Base-by-base conservation (phyloP, 768 basidiomycete genomes). In the Tulasnella sp. region DNA sequence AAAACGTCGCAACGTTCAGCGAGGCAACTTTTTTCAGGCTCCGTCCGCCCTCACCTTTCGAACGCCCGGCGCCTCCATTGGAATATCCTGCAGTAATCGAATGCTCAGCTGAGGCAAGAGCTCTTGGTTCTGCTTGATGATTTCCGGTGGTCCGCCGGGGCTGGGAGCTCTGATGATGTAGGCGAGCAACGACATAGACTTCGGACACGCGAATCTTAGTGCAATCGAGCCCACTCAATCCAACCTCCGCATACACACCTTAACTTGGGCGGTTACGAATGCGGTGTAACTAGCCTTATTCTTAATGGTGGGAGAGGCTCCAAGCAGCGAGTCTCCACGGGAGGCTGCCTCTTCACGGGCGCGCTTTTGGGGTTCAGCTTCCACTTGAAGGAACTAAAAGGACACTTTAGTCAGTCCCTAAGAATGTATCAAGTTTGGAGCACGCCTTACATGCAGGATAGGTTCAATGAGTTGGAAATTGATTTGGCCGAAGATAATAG, bases 11-110 rank as follows among this genome's bases (percentile, higher is more conserved):
- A 20, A 39, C 26, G 3, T 20, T 9, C 11, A 73, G 76, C 39
- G 11, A 5, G 42, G 13, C 39, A 79, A 29, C 35, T 11, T 16
- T 32, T 9, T 20, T 7, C 20, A 1, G 13, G 13, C n/a, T 40
- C 7, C 26, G 5, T 2, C 6, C 48, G 32, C 16, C 35, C 37
- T 1, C 57, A 94, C 95, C 88, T 92, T 95, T 85, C 97, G 88
- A 26, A 94, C 88, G 11, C 89, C 86, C 18, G 95, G 92, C 11
- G 92, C 92, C 82, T 93, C 94, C 0, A 92, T 88, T 51, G 98
- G 96, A 82, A 96, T 96, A 83, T 99, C 96, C 82, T 98, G 93
- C 71, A 99, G 87, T 42, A 99, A 86, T n/a, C 98, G 89, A 44
- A 99, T 85, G 39, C 93, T 91, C 29, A 91, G 89, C 73, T 93